A percentile compares a stretch with the other conserved stretches of the same genome.
These are phyloP conservation scores for Teratosphaeria pseudoeucalypti DNA, from an alignment of 2,329 filamentous ascomycete species.

Conservation along the genomic window DNA sequence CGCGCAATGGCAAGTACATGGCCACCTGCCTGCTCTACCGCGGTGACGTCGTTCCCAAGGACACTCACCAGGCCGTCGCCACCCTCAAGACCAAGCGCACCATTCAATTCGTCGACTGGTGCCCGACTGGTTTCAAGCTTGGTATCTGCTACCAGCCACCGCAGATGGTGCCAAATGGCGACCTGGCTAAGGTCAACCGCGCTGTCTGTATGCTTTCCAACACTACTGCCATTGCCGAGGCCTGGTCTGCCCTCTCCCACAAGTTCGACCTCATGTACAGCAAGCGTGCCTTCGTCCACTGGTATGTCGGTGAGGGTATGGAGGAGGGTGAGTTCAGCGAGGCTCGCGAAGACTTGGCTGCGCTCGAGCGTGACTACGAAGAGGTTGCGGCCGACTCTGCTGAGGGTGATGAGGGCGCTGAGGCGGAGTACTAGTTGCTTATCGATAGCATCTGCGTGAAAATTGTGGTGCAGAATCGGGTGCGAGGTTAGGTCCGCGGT, in stretches of 20 bases:
- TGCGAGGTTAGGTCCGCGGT: background rate
- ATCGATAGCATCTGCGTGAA: background rate
- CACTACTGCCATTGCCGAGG: conserved; percentile 96
- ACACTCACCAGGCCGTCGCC: conserved; percentile 83
- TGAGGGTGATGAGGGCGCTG: conserved; percentile 71
- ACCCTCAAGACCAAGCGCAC: conserved; percentile 98
- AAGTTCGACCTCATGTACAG: conserved; percentile 99
- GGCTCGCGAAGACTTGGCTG: conserved; percentile 95
- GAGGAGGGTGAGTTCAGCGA: conserved; percentile 99
- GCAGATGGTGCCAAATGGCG: conserved; percentile 89
- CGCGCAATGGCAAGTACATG: conserved; percentile 99
- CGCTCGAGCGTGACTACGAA: conserved; percentile 96
- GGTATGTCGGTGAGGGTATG: conserved; percentile 99
- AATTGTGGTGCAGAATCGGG: background rate
- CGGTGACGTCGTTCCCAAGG: conserved; percentile 94
- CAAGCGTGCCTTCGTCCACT: conserved; percentile 99
- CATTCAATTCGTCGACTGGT: conserved; percentile 99
- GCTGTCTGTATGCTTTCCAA: conserved; percentile 99
- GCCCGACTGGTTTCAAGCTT: conserved; percentile 99
- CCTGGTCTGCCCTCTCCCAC: conserved; percentile 89
- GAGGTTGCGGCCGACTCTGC: conserved; percentile 93
- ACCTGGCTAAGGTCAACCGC: conserved; percentile 94
- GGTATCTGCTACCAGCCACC: conserved; percentile 99
- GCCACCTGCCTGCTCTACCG: conserved; percentile 96
- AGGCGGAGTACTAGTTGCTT: conserved; percentile 73